Conservation (phyloP, 768 basidiomycete genomes). For the Podaxis pistillaris region DNA sequence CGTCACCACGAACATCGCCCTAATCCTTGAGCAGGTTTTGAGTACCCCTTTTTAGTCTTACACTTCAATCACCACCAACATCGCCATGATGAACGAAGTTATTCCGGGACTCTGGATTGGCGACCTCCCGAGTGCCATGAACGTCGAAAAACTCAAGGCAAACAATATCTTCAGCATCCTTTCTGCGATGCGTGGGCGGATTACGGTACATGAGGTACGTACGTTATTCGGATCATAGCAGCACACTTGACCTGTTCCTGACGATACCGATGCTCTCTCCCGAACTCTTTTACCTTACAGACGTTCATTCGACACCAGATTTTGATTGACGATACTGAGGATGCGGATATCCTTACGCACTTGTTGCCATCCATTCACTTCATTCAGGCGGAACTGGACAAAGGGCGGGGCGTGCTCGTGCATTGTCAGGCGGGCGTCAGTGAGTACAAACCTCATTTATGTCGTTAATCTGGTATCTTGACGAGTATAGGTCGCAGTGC, state of each 20-base stretch:
- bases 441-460: conserved; percentile 36
- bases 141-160: conserved; percentile 58
- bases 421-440: conserved; percentile 92
- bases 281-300: conserved; percentile 34
- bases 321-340: conserved; percentile 70
- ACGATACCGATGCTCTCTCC: neutral
- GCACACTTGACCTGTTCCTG: neutral
- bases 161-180: conserved; percentile 77
- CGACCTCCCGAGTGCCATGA: conserved; percentile 66
- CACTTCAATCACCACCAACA: conserved; percentile 16
- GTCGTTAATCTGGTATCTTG: neutral
- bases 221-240: neutral
- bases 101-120: conserved; percentile 84
- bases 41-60: conserved; percentile 6
- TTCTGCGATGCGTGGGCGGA: conserved; percentile 67
- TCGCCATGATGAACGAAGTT: conserved; percentile 67
- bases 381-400: conserved; percentile 76
- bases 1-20: neutral
- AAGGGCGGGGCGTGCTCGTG: conserved; percentile 75
- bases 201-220: conserved; percentile 64
- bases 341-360: conserved; percentile 77
- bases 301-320: conserved; percentile 81
- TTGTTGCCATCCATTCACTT: conserved; percentile 79
- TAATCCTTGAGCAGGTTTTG: neutral
- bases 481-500: conserved; percentile 67